Evolutionary conservation across 2,329 filamentous ascomycete genomes (phyloP).

Genomic region (Neurospora sp.): DNA sequence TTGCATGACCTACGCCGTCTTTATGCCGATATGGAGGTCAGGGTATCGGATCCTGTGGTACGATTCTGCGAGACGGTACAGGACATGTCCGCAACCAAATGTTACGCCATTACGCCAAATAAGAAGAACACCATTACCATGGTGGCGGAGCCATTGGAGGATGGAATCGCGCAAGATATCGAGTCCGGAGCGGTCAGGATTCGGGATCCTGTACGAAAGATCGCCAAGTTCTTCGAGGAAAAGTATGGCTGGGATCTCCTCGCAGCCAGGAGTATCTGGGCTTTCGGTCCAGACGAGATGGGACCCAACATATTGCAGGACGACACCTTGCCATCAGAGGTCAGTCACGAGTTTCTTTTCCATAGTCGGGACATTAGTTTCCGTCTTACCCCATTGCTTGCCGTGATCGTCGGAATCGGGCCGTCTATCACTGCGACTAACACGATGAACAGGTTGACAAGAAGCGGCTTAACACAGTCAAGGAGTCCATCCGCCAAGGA

Average conservation of each 20-base stretch:
- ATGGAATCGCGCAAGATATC: constrained; percentile 90
- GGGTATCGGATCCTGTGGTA: constrained; percentile 95
- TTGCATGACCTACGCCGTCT: constrained; percentile 84
- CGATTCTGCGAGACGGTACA: constrained; percentile 97
- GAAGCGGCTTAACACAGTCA: constrained; percentile 75
- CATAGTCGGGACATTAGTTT: constrained; percentile 2
- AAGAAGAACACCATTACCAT: constrained; percentile 99
- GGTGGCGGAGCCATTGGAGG: constrained; percentile 91
- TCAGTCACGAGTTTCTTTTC: constrained; percentile 28
- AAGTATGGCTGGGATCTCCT: constrained; percentile 96
- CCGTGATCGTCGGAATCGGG: constrained; percentile 8
- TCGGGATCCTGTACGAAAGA: constrained; percentile 83
- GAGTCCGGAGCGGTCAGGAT: constrained; percentile 85
- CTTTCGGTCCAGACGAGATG: constrained; percentile 91
- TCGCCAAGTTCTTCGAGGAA: constrained; percentile 94
- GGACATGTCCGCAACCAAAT: constrained; percentile 94
- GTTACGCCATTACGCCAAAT: constrained; percentile 94
- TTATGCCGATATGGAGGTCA: constrained; percentile 99
- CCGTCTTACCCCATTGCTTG: constrained; percentile 8
- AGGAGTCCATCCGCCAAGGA: constrained; percentile 88
- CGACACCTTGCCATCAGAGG: constrained; percentile 85
- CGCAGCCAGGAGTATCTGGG: constrained; percentile 93
- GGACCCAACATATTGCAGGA: constrained; percentile 94
- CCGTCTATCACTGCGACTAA: constrained; percentile 10
- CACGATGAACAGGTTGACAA: constrained; percentile 61